Percentiles rank a stretch among this genome's conserved stretches.
These are phyloP conservation scores for Beauveria pseudobassiana DNA, from an alignment of 2,329 filamentous ascomycete genomes.

Conservation along the genomic window DNA sequence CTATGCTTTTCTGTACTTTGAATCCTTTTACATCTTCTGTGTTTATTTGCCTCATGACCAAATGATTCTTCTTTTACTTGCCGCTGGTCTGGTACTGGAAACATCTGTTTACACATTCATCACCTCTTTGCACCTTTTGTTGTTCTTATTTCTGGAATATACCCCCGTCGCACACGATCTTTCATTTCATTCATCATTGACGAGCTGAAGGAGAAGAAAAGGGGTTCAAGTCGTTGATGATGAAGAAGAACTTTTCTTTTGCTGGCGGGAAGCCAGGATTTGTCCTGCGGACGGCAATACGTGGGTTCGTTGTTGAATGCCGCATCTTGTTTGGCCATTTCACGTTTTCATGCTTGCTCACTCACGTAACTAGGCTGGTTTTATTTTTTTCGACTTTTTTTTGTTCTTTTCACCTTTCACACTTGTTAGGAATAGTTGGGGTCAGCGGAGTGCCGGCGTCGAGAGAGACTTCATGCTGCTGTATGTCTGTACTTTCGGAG, in stretches of 20 bases:
- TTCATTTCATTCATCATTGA: background rate
- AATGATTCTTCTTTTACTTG: background rate
- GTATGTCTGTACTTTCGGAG: too few species aligned
- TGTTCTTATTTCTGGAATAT: conserved; percentile 4
- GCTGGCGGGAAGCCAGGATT: too few species aligned
- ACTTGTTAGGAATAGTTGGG: background rate
- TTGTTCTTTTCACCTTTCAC: background rate
- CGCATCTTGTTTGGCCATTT: background rate
- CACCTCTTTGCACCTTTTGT: background rate
- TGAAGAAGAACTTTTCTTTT: too few species aligned
- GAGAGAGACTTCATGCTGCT: background rate
- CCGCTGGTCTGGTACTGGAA: conserved; percentile 5
- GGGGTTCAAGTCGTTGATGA: background rate
- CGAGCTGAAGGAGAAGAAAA: background rate
- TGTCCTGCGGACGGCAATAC: too few species aligned
- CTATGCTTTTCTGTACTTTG: background rate
- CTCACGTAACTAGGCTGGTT: background rate
- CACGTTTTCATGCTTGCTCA: background rate
- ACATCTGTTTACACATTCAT: background rate
- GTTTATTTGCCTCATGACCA: conserved; percentile 2
- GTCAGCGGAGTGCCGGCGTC: background rate
- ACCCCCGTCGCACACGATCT: background rate
- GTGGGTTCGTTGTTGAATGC: too few species aligned
- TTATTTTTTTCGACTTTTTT: background rate
- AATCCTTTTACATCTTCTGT: background rate